Percentiles rank a stretch among this genome's conserved stretches.
Conservation (phyloP, 495 filamentous ascomycete species). For the Penicillium paradoxum region DNA sequence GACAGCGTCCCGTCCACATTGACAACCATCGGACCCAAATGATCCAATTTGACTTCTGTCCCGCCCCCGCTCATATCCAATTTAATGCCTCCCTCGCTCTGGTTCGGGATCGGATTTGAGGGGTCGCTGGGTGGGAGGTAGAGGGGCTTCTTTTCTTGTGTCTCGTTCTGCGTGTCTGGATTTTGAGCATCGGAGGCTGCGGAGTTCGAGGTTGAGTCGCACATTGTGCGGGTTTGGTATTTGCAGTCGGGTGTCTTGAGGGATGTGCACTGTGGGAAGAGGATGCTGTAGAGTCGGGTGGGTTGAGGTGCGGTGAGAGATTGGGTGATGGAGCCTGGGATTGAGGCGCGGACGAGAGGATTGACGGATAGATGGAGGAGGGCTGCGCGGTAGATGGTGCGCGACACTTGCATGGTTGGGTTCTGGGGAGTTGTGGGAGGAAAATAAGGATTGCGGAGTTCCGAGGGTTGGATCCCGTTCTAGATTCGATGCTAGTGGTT, state of each 20-base stretch:
- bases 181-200: not conserved
- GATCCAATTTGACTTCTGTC: constrained; percentile 48
- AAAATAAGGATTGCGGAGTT: constrained; percentile 10
- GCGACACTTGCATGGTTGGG: constrained; percentile 23
- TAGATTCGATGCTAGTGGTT: not conserved
- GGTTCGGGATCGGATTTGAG: constrained; percentile 2
- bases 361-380: constrained; percentile 27
- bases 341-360: constrained; percentile 21
- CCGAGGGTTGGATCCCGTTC: not conserved
- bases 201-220: constrained; percentile 5
- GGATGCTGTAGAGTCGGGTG: constrained; percentile 19
- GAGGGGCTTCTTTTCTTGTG: constrained; percentile 9
- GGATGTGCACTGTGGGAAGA: constrained; percentile 24
- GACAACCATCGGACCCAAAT: constrained; percentile 64
- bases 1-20: constrained; percentile 60
- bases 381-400: constrained; percentile 26
- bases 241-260: not conserved
- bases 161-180: not conserved
- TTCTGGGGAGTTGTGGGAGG: not conserved
- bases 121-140: constrained; percentile 29
- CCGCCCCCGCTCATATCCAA: constrained; percentile 48
- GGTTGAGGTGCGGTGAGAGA: not conserved
- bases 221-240: constrained; percentile 20
- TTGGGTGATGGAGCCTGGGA: not conserved
- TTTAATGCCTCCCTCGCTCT: constrained; percentile 8